These are phyloP conservation scores for Russula sp. DNA, from an alignment of 768 basidiomycete species.

Conservation along the genomic window DNA sequence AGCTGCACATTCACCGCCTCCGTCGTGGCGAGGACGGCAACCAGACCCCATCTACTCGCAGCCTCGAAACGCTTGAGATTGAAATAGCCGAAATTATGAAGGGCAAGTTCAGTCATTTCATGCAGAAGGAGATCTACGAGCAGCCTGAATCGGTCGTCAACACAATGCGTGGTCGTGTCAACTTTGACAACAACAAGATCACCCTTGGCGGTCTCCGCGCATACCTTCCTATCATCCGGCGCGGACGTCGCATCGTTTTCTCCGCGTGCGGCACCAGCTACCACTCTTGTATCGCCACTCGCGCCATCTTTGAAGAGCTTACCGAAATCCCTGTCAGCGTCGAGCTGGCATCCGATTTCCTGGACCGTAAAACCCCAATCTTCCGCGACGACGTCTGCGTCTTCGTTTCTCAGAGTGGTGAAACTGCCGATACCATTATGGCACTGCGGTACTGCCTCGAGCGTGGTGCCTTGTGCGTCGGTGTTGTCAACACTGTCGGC, in stretches of 20 bases:
- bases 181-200: slow-evolving; percentile 88
- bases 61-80: slow-evolving; percentile 96
- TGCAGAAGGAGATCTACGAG: slow-evolving; percentile 99
- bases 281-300: slow-evolving; percentile 93
- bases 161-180: slow-evolving; percentile 99
- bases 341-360: slow-evolving; percentile 95
- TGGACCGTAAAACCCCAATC: slow-evolving; percentile 98
- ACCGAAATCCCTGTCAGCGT: slow-evolving; percentile 98
- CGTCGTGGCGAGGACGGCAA: slow-evolving; percentile 76
- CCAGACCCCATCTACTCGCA: slow-evolving; percentile 68
- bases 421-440: slow-evolving; percentile 97
- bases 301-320: slow-evolving; percentile 96
- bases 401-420: slow-evolving; percentile 95
- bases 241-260: slow-evolving; percentile 91
- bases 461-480: slow-evolving; percentile 91
- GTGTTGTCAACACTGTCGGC: slow-evolving; percentile 98
- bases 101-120: slow-evolving; percentile 98
- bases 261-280: slow-evolving; percentile 98
- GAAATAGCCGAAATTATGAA: slow-evolving; percentile 99
- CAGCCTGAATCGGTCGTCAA: slow-evolving; percentile 99
- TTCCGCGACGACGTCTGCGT: slow-evolving; percentile 98
- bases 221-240: slow-evolving; percentile 92
- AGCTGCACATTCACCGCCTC: slow-evolving; percentile 97
- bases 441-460: slow-evolving; percentile 95
- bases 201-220: slow-evolving; percentile 93